Evolutionary conservation across 805 yeast genomes (phyloP).

Genomic region (Candida maltosa): DNA sequence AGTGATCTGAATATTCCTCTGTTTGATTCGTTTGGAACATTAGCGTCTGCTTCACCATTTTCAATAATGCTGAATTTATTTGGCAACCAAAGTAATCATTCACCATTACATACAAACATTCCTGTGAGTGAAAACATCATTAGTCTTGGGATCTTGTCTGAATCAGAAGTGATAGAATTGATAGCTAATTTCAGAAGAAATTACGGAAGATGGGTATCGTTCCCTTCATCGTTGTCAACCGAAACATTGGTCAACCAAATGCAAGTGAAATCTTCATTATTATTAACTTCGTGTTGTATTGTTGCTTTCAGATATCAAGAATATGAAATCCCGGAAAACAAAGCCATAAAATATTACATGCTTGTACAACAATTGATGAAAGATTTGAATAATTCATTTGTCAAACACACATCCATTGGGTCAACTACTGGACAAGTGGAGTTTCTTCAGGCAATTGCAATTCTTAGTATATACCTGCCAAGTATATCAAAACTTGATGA

Average conservation of each 20-base stretch:
- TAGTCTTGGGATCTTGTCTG: conserved; percentile 42
- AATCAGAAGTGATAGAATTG: conserved; percentile 46
- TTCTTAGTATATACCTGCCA: conserved; percentile 62
- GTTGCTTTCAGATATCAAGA: conserved; percentile 53
- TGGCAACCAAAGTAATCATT: conserved; percentile 14
- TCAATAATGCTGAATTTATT: conserved; percentile 34
- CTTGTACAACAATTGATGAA: conserved; percentile 44
- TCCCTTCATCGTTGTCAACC: conserved; percentile 53
- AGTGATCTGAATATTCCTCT: conserved; percentile 1
- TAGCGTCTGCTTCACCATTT: conserved; percentile 44
- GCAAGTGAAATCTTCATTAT: conserved; percentile 51
- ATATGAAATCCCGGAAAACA: conserved; percentile 23
- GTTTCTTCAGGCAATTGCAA: conserved; percentile 64
- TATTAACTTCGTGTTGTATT: conserved; percentile 66
- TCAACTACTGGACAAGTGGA: conserved; percentile 40
- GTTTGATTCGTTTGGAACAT: conserved; percentile 4
- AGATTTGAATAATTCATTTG: conserved; percentile 46
- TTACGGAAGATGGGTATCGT: conserved; percentile 76
- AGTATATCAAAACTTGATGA: conserved; percentile 48
- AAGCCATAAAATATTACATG: conserved; percentile 34
- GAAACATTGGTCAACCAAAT: conserved; percentile 48
- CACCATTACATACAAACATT: conserved; percentile 5
- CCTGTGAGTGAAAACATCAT: neutral
- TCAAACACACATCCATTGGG: conserved; percentile 26
- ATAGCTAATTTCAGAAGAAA: conserved; percentile 59